These are phyloP conservation scores for Hypoxylon sp. DNA, from an alignment of 2,329 filamentous ascomycete species.

Conservation along the genomic window DNA sequence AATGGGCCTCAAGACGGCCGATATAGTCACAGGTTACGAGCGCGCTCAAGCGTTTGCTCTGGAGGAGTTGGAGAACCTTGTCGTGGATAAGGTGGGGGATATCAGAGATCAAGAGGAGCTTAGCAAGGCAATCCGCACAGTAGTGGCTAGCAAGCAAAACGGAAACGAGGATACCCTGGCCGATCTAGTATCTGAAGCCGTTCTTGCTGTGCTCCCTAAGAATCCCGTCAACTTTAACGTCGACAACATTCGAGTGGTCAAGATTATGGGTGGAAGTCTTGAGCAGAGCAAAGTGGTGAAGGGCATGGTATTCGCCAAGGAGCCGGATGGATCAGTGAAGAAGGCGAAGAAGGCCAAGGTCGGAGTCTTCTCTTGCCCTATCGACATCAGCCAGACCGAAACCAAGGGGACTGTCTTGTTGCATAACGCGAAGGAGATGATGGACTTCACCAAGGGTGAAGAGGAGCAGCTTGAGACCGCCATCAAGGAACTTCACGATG, in stretches of 20 bases:
- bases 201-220: slow-evolving; percentile 92
- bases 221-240: slow-evolving; percentile 98
- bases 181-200: slow-evolving; percentile 86
- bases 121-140: slow-evolving; percentile 94
- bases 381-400: slow-evolving; percentile 96
- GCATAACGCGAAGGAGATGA: slow-evolving; percentile 98
- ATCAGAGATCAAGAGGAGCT: slow-evolving; percentile 85
- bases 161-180: slow-evolving; percentile 92
- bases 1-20: slow-evolving; percentile 98
- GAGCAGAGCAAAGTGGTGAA: slow-evolving; percentile 95
- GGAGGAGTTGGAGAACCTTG: slow-evolving; percentile 86
- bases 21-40: slow-evolving; percentile 96
- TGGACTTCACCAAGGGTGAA: slow-evolving; percentile 98
- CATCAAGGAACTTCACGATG: slow-evolving; percentile 97
- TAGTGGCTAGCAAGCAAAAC: slow-evolving; percentile 96
- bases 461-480: slow-evolving; percentile 90
- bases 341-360: slow-evolving; percentile 95
- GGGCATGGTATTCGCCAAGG: slow-evolving; percentile 98
- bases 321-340: slow-evolving; percentile 93
- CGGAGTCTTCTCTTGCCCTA: slow-evolving; percentile 94
- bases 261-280: slow-evolving; percentile 98
- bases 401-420: slow-evolving; percentile 98
- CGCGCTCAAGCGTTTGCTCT: slow-evolving; percentile 92
- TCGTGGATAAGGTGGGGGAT: slow-evolving; percentile 91
- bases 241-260: slow-evolving; percentile 98